These are phyloP conservation scores for Leccinum huronense DNA, from an alignment of 1,284 basidiomycete genomes.

Conservation along the genomic window DNA sequence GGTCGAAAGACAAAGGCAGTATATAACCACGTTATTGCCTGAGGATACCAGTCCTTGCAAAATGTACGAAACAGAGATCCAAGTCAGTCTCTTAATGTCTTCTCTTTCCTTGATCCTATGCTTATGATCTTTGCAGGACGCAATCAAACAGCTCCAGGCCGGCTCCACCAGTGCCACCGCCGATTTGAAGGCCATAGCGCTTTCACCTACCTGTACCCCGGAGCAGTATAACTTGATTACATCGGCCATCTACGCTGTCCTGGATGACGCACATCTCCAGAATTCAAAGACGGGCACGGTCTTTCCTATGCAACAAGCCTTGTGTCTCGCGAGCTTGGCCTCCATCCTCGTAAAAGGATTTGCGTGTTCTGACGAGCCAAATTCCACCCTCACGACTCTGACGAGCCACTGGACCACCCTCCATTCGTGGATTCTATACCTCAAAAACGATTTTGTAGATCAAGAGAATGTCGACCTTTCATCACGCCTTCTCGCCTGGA, in stretches of 20 bases:
- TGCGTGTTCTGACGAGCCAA: neutral
- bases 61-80: constrained; percentile 24
- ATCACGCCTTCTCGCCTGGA: constrained; percentile 28
- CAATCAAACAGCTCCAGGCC: constrained; percentile 21
- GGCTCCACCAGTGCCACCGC: constrained; percentile 24
- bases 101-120: constrained; percentile 4
- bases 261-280: constrained; percentile 26
- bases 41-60: neutral
- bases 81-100: constrained; percentile 12
- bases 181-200: constrained; percentile 22
- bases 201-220: constrained; percentile 21
- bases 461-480: constrained; percentile 21
- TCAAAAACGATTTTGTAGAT: constrained; percentile 29
- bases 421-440: constrained; percentile 28
- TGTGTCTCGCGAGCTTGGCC: constrained; percentile 22
- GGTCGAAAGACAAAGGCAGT: neutral
- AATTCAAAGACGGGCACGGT: constrained; percentile 15
- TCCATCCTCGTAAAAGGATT: constrained; percentile 15
- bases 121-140: constrained; percentile 13
- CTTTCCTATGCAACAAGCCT: constrained; percentile 25
- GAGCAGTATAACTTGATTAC: constrained; percentile 22
- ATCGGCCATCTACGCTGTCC: constrained; percentile 23
- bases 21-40: constrained; percentile 3
- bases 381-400: constrained; percentile 12
- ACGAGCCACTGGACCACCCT: constrained; percentile 22